Conservation (phyloP, 495 filamentous ascomycete species). For the Parathielavia appendiculata region DNA sequence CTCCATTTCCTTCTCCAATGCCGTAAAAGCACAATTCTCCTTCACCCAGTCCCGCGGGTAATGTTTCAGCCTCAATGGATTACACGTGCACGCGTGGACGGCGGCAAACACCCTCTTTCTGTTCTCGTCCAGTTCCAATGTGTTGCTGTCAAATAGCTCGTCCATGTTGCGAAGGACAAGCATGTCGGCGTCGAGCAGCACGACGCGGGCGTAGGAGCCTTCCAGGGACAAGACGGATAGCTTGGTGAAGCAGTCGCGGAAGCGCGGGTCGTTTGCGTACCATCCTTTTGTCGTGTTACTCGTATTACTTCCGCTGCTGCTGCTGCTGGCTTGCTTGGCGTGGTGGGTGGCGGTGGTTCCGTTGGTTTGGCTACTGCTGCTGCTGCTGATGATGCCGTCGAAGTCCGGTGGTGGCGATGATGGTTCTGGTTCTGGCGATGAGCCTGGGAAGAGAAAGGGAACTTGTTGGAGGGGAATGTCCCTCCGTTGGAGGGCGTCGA, state of each 20-base stretch:
- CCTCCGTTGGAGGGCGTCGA: slow-evolving; percentile 56
- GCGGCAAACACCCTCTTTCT: slow-evolving; percentile 5
- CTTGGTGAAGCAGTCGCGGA: slow-evolving; percentile 83
- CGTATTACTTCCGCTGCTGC: slow-evolving; percentile 9
- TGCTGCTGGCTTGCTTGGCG: too few relatives aligned
- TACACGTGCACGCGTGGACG: too few relatives aligned
- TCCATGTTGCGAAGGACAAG: slow-evolving; percentile 74
- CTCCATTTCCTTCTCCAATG: too few relatives aligned
- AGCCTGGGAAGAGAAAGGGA: slow-evolving; percentile 54
- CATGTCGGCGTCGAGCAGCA: slow-evolving; percentile 85
- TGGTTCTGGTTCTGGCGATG: background rate
- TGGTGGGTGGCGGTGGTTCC: too few relatives aligned
- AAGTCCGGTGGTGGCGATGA: slow-evolving; percentile 39
- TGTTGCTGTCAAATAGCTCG: slow-evolving; percentile 75
- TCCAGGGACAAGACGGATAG: slow-evolving; percentile 66
- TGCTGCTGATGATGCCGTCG: slow-evolving; percentile 45
- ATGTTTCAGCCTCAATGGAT: too few relatives aligned
- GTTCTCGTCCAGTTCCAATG: slow-evolving; percentile 57
- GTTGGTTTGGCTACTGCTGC: background rate
- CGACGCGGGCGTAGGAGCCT: slow-evolving; percentile 66
- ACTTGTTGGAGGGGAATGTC: slow-evolving; percentile 58
- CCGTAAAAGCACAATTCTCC: too few relatives aligned
- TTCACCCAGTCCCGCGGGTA: too few relatives aligned
- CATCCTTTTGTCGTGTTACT: background rate
- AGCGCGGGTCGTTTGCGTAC: slow-evolving; percentile 55